phyloP scores from a whole-genome alignment of 805 yeast species.

The Candida dendrica region DNA sequence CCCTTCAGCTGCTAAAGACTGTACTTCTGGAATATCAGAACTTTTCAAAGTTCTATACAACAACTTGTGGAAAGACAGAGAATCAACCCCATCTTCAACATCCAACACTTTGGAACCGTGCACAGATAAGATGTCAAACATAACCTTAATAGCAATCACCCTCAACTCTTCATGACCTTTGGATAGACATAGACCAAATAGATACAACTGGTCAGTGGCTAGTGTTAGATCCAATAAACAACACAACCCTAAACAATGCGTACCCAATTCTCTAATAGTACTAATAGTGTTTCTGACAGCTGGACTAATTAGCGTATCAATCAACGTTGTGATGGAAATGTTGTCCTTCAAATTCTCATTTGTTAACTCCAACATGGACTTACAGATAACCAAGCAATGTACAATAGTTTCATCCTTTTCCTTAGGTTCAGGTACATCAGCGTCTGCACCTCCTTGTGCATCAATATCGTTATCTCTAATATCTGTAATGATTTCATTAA shows the following conservation, averaged over 20 bases:
- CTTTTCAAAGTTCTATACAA: conserved; percentile 60
- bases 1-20: conserved; percentile 80
- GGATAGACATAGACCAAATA: conserved; percentile 64
- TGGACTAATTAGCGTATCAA: conserved; percentile 73
- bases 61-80: conserved; percentile 58
- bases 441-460: conserved; percentile 7
- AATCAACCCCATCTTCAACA: conserved; percentile 53
- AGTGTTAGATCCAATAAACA: conserved; percentile 61
- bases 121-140: conserved; percentile 71
- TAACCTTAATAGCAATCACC: conserved; percentile 55
- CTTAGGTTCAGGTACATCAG: conserved; percentile 18
- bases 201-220: conserved; percentile 57
- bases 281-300: conserved; percentile 58
- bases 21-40: conserved; percentile 54
- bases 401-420: conserved; percentile 36
- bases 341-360: conserved; percentile 60
- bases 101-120: conserved; percentile 70
- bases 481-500: conserved; percentile 82
- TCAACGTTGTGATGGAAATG: conserved; percentile 56
- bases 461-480: conserved; percentile 51
- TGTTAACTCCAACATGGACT: conserved; percentile 60
- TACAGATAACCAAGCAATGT: conserved; percentile 63
- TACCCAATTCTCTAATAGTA: conserved; percentile 55
- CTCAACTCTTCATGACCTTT: conserved; percentile 59
- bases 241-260: conserved; percentile 72